A percentile compares a stretch with the other conserved stretches of the same genome.
Conservation (phyloP, 2,329 filamentous ascomycete genomes). For the Dactylella cylindrospora region DNA sequence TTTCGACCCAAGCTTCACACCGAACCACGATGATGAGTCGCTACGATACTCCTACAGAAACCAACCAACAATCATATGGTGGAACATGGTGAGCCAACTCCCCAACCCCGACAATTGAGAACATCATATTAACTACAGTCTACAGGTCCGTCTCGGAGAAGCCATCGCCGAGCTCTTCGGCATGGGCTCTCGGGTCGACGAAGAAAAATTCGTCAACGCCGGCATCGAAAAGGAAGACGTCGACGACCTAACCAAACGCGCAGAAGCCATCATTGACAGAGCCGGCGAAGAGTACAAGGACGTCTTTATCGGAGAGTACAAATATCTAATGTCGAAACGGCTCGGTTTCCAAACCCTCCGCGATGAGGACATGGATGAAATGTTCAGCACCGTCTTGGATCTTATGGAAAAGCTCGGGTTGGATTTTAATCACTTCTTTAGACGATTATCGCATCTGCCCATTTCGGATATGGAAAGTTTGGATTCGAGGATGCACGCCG, state of each 20-base stretch:
- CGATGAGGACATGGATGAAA: conserved; percentile 72
- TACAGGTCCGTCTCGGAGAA: conserved; percentile 76
- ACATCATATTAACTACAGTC: too few relatives aligned
- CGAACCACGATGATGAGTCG: conserved; percentile 90
- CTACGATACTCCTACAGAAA: conserved; percentile 89
- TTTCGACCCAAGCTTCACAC: conserved; percentile 91
- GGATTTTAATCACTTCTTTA: conserved; percentile 94
- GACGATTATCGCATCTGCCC: conserved; percentile 68
- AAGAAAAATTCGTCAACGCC: conserved; percentile 67
- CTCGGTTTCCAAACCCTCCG: conserved; percentile 72
- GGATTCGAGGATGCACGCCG: conserved; percentile 64
- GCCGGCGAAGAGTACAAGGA: conserved; percentile 84
- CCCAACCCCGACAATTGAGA: too few relatives aligned
- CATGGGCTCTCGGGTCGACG: conserved; percentile 70
- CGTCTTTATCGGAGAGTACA: conserved; percentile 87
- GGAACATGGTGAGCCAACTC: conserved; percentile 29
- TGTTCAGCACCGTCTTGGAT: conserved; percentile 83
- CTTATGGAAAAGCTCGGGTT: conserved; percentile 77
- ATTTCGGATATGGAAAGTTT: conserved; percentile 66
- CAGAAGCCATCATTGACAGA: conserved; percentile 78
- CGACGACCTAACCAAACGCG: conserved; percentile 71
- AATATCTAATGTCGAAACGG: conserved; percentile 74
- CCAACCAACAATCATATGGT: conserved; percentile 92
- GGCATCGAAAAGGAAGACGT: conserved; percentile 72
- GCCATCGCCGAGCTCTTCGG: conserved; percentile 85